Percentiles rank a stretch among this genome's conserved stretches.
Conservation (phyloP, 176 grass and related monocot genomes). For the Tillandsia fasciculata region DNA sequence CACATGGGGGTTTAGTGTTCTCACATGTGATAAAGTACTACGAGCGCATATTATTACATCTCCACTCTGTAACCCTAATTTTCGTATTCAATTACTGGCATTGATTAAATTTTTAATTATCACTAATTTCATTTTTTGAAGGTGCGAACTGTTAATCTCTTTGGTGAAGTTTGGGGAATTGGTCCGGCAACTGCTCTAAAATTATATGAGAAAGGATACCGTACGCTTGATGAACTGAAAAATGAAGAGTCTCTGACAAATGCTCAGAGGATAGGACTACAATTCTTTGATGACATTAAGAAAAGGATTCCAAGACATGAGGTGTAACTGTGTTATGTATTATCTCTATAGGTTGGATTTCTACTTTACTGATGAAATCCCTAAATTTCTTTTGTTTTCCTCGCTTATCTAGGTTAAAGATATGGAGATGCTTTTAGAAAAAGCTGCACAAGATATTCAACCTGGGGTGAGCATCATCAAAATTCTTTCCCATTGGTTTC, state of each 20-base stretch:
- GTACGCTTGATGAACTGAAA: slow-evolving; percentile 74
- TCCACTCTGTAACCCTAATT: too few species aligned
- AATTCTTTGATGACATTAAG: slow-evolving; percentile 85
- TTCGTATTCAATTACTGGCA: neutral
- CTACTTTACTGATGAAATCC: neutral
- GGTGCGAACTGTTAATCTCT: slow-evolving; percentile 67
- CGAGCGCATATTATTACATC: too few species aligned
- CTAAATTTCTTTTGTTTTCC: slow-evolving; percentile 11
- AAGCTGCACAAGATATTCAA: slow-evolving; percentile 58
- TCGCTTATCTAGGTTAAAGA: slow-evolving; percentile 52
- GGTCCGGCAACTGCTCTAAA: slow-evolving; percentile 86
- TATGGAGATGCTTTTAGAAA: slow-evolving; percentile 83
- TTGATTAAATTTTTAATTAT: neutral
- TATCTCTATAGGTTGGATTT: slow-evolving; percentile 3
- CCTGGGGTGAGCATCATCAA: slow-evolving; percentile 50
- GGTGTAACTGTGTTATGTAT: slow-evolving; percentile 9
- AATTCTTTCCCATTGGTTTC: neutral
- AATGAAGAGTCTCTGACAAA: slow-evolving; percentile 64
- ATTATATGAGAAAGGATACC: slow-evolving; percentile 92
- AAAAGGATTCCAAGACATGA: slow-evolving; percentile 85
- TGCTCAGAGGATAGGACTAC: slow-evolving; percentile 72
- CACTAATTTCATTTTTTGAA: slow-evolving; percentile 29
- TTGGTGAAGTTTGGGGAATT: slow-evolving; percentile 96
- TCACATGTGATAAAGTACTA: too few species aligned
- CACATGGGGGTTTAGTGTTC: too few species aligned